Conservation (phyloP, 805 yeast genomes). For the Teunomyces gatunensis region DNA sequence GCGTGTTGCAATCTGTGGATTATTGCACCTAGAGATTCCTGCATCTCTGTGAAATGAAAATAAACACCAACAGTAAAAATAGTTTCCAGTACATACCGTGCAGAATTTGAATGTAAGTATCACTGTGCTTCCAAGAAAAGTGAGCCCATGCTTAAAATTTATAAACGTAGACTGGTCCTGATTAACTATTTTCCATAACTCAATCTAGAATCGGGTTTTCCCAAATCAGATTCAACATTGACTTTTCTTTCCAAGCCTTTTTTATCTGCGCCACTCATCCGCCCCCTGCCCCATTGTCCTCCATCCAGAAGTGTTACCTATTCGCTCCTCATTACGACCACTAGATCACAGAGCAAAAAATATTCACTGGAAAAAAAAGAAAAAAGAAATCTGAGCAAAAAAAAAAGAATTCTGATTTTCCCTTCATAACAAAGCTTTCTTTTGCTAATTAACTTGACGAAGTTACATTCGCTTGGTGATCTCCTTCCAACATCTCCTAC, state of each 20-base stretch:
- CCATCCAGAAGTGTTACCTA: background rate
- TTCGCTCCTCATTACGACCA: background rate
- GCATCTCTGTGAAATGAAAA: background rate
- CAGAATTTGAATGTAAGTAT: background rate
- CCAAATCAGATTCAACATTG: background rate
- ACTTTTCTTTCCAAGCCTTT: background rate
- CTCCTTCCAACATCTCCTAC: background rate
- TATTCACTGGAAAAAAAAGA: background rate
- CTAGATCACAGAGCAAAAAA: background rate
- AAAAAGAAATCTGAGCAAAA: constrained; percentile 1
- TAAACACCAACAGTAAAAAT: background rate
- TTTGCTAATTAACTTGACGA: background rate
- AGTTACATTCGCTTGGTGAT: constrained; percentile 3
- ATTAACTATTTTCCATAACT: too few species aligned
- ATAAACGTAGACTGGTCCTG: too few species aligned
- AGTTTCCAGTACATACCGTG: background rate
- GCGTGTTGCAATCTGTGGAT: background rate
- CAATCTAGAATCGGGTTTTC: background rate
- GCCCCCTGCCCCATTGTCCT: background rate
- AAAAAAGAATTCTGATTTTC: background rate
- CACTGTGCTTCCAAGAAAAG: background rate
- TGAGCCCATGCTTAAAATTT: background rate
- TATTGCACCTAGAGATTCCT: background rate
- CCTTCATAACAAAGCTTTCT: background rate
- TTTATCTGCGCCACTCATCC: background rate